Base-by-base conservation (phyloP, 2,329 filamentous ascomycete species). In the Alternaria gansuensis region DNA sequence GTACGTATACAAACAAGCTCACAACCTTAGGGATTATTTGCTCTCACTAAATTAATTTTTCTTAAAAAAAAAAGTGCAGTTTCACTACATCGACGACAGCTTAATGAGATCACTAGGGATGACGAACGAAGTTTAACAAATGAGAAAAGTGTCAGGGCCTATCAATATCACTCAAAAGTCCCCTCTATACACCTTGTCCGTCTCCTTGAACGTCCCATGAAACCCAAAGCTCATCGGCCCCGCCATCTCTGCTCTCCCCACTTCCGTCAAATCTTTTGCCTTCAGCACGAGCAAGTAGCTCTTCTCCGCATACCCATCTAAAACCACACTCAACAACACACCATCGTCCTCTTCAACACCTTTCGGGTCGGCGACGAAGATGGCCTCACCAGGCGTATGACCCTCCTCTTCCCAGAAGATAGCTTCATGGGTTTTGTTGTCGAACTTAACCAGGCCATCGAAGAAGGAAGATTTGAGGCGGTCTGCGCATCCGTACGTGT, bases 231-330 rank as follows among this genome's bases (percentile, higher is more conserved):
- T 83, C 58, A 91, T 82, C 0, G 85, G 82, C 65, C 86, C 86
- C 2, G 82, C 81, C 23, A 87, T 82, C 65, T 88, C 85, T 3
- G 89, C 89, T 41, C 87, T 82, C 0, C 88, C 89, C 45, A 87
- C 37, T 78, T 92, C 89, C 59, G 74, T 77, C 83, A 92, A 83
- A 4, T 83, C 85, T 71, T 70, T 82, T 4, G 88, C 88, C 69
- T 89, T 82, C 31, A 92, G 72, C 57, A 87, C 88, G 39, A 92
- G 66, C 49, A 92, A 75, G 72, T 91, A 91, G 63, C 88, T 90
- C 60, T 63, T 84, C 61, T 81, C 80, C 5, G 76, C 77, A n/a
- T 75, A 69, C 0, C 88, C 87, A 69, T 92, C 86, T 2, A 91
- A 79, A 4, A 91, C 84, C 1, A 91, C 83, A 45, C 80, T 85